Base-by-base conservation (phyloP, 352 stramenopile species). In the Phytophthora kernoviae region DNA sequence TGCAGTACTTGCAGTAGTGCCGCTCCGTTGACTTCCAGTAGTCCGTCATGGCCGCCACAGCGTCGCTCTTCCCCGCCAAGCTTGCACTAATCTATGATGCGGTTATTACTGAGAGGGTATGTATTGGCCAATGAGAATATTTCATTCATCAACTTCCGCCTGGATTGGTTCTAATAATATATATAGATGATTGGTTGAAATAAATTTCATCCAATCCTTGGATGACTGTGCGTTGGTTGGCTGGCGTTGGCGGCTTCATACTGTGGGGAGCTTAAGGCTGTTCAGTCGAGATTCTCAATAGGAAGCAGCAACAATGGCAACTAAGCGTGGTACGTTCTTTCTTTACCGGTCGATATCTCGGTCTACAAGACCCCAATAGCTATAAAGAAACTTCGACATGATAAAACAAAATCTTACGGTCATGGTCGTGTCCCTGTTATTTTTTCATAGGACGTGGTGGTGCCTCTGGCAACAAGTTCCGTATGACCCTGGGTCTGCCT, bases 401-500 rank as follows among this genome's bases (percentile, higher is more conserved):
- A 30, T 30, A 30, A 30, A 3, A 3, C 24, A 30, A 6, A 30
- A 6, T 30, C 24, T 30, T 30, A 30, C 24, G 24, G 24, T 30
- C 24, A 30, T 30, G 24, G 24, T 30, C 3, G 6, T 30, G 24
- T 30, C 24, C 3, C 3, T 30, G 24, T 3, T 30, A 30, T 30
- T 3, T 30, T 30, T 30, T 30, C 24, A 45, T 65, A 96, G 96
- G 97, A 97, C 93, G 96, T 84, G 93, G 94, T 69, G 84, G 91
- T 87, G 95, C 96, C 81, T 96, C 96, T 70, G 97, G 97, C 83
- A 98, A 98, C 87, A 99, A 99, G 85, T 98, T 99, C 88, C 94
- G 91, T 61, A 99, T 99, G 81, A 99, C 97, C 56, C 92, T 99
- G 52, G 98, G 98, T 99, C 94, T 99, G 32, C 97, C 98, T 59